These are phyloP conservation scores for Cucurbita moschata DNA, from an alignment of 306 rosid species.

Conservation along the genomic window DNA sequence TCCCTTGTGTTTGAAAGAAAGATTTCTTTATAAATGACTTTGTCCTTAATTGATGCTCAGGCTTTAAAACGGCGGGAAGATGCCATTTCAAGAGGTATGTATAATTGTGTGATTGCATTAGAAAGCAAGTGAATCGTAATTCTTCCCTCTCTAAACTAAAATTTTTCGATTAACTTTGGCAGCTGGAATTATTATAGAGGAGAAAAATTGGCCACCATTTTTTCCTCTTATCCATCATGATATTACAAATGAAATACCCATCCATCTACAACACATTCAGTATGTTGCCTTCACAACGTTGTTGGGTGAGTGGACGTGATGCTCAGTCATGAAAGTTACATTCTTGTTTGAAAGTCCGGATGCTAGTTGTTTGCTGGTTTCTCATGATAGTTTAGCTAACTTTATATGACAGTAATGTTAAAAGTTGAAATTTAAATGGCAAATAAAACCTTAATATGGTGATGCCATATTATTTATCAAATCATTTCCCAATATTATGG, in stretches of 20 bases:
- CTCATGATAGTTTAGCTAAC: neutral
- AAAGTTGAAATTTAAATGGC: neutral
- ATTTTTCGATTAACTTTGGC: slow-evolving; percentile 14
- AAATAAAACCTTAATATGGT: neutral
- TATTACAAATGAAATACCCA: slow-evolving; percentile 77
- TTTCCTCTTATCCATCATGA: slow-evolving; percentile 87
- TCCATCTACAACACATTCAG: slow-evolving; percentile 77
- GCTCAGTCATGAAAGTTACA: neutral
- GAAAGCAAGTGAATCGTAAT: neutral
- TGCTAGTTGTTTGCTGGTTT: slow-evolving; percentile 9
- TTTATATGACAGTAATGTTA: neutral
- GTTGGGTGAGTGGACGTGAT: slow-evolving; percentile 50
- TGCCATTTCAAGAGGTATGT: slow-evolving; percentile 57
- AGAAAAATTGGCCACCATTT: slow-evolving; percentile 93
- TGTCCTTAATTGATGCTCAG: slow-evolving; percentile 21
- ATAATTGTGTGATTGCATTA: slow-evolving; percentile 14
- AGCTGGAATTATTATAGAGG: slow-evolving; percentile 77
- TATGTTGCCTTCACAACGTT: slow-evolving; percentile 82
- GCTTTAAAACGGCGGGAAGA: slow-evolving; percentile 76
- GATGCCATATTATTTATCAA: neutral
- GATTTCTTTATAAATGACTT: neutral
- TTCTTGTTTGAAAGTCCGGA: slow-evolving; percentile 10
- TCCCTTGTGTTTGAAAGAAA: neutral
- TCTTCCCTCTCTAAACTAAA: neutral
- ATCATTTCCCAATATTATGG: neutral